Evolutionary conservation across 345 rosid species (phyloP), one percentile per base, ranked within the genome.

Genomic region (Viola odorata): DNA sequence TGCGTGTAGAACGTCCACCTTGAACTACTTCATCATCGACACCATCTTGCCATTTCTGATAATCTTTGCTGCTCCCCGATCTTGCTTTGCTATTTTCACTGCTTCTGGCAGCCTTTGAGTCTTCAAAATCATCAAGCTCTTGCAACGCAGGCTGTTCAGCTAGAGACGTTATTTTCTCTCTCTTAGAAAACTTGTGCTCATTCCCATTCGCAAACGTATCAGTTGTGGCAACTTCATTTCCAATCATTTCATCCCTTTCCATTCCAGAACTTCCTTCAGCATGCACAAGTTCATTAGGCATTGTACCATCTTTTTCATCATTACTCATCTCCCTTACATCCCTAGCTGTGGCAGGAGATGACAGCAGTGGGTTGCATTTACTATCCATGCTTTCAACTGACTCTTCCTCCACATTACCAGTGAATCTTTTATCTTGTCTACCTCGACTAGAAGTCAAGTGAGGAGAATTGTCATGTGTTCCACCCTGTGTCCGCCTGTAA

Each of bases 41-140:
- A 57, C 81, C 72, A 74, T 82, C 91, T 57, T 69, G 82, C 72
- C 81, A 65, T 72, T 83, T 88, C 64, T 76, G 87, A 78, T 77
- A 42, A 75, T 94, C 96, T 72, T 79, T 82, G 74, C 90, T 84
- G 79, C 91, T 86, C 37, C 87, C 89, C 48, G 96, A 88, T 80
- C 85, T 83, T 66, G 84, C 91, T 86, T 94, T 88, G 75, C 92
- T 86, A 72, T 82, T 82, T 64, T 90, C 97, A 67, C 92, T 88
- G 73, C 91, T 88, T 81, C 97, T 88, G 55, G 90, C 96, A 42
- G 86, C 86, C 78, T 78, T 90, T 45, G 80, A 75, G 55, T 84
- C 91, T 54, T 82, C 96, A 44, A 72, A 89, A 61, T 82, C 90
- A 64, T 85, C 91, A 53, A 62, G 44, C 68, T 85, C 90, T 62